Evolutionary conservation across 2,329 filamentous ascomycete species (phyloP), one percentile per base, ranked within the genome.

Genomic region (Didymella keratinophila): DNA sequence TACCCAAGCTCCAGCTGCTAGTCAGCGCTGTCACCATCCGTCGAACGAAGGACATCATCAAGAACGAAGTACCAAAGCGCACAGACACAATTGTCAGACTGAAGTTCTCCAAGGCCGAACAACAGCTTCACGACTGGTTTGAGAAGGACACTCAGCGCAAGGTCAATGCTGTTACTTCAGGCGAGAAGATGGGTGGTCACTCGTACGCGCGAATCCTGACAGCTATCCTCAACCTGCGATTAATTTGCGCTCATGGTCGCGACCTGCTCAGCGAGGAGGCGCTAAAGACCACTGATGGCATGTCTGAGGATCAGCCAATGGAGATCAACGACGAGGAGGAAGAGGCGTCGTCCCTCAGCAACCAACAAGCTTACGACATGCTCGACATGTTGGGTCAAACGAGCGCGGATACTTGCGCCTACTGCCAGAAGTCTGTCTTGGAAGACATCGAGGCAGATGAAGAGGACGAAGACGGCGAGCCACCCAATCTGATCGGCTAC

Each of bases 11-110:
- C 30, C 90, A 94, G 28, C 84, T 97, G 11, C 85, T 99, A 0
- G 93, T 99, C 9, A 92, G 97, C 72, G 95, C 91, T n/a, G 90
- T 99, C 65, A 98, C 95, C 0, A 82, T 99, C 10, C 89, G 95
- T 25, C 91, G 95, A 21, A 83, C 95, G 32, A 98, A 98, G 76
- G 92, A 98, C 76, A 93, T 70, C 23, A 89, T 76, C 58, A 71
- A 65, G 93, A 58, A 68, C 59, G 84, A 96, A 68, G 81, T 99
- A 2, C 91, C 82, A 84, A 21, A 52, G 51, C 87, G 92, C 18
- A 83, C 85, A 11, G 94, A 97, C 70, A 80, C 88, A 11, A 84
- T 93, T 10, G 81, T 94, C 6, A 85, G 81, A 60, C 86, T 99
- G 4, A 81, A 90, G 2, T 97, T 98, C 72, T 88, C 86, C 9